Evolutionary conservation across 805 yeast genomes (phyloP).

Genomic region (Scheffersomyces lignosus): DNA sequence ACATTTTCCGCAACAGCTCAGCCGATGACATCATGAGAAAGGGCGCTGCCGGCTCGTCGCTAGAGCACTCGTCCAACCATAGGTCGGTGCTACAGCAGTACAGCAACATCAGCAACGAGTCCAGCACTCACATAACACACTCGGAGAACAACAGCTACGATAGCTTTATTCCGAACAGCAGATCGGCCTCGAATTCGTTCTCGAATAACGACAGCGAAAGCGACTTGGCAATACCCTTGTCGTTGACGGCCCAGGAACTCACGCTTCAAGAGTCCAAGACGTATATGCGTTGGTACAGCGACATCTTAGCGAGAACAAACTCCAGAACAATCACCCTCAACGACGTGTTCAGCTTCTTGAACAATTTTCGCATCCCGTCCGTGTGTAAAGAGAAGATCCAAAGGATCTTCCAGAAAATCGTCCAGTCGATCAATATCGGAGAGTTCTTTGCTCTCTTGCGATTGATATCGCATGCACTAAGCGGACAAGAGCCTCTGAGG

Average conservation of each 20-base stretch:
- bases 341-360: slow-evolving; percentile 78
- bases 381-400: slow-evolving; percentile 50
- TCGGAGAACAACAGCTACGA: slow-evolving; percentile 9
- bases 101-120: slow-evolving; percentile 2
- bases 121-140: too few species aligned
- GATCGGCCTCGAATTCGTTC: slow-evolving; percentile 1
- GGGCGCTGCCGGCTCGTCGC: too few species aligned
- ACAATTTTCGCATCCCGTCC: slow-evolving; percentile 68
- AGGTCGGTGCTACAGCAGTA: slow-evolving; percentile 2
- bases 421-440: slow-evolving; percentile 72
- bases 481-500: slow-evolving; percentile 54
- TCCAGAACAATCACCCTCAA: slow-evolving; percentile 63
- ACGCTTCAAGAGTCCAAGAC: slow-evolving; percentile 79
- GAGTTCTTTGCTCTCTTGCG: slow-evolving; percentile 88
- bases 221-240: slow-evolving; percentile 54
- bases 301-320: slow-evolving; percentile 70
- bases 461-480: slow-evolving; percentile 69
- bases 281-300: slow-evolving; percentile 91
- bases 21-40: slow-evolving; percentile 18
- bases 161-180: slow-evolving; percentile 9
- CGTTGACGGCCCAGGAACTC: slow-evolving; percentile 65
- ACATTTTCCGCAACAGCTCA: slow-evolving; percentile 11
- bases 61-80: neutral
- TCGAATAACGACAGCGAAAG: slow-evolving; percentile 11
- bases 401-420: slow-evolving; percentile 50